Evolutionary conservation across 805 yeast species (phyloP).

Genomic region (Lachancea waltii): DNA sequence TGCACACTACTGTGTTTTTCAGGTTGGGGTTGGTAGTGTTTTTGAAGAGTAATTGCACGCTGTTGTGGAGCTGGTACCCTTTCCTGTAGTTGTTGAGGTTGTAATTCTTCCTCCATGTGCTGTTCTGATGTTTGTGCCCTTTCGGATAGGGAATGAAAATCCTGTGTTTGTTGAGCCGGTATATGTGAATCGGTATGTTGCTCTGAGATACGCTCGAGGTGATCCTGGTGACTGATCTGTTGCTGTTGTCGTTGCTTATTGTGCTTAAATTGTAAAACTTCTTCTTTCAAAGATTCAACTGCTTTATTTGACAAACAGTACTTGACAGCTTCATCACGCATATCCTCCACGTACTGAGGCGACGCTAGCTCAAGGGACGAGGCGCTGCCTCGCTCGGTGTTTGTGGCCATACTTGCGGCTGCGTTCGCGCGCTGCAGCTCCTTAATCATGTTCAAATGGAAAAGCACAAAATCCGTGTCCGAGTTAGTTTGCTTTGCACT

Average conservation of each 20-base stretch:
- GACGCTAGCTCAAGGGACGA: constrained; percentile 1
- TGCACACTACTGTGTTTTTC: too few species aligned
- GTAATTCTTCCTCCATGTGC: not conserved
- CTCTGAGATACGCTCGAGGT: not conserved
- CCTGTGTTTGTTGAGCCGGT: too few species aligned
- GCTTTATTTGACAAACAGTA: constrained; percentile 22
- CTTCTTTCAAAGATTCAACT: constrained; percentile 26
- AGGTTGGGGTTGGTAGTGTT: not conserved
- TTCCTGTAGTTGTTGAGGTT: constrained; percentile 1
- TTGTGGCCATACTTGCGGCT: constrained; percentile 6
- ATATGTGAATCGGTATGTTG: not conserved
- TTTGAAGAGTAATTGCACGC: too few species aligned
- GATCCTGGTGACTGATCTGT: not conserved
- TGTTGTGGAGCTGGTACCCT: too few species aligned
- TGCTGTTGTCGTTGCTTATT: constrained; percentile 21
- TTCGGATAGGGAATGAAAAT: too few species aligned
- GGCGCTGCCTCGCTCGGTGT: constrained; percentile 1
- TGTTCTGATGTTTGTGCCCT: not conserved
- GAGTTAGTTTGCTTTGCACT: constrained; percentile 36
- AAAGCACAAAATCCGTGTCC: constrained; percentile 29
- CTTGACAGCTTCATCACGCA: constrained; percentile 21
- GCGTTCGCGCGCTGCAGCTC: constrained; percentile 27
- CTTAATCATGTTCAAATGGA: constrained; percentile 30
- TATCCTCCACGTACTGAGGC: constrained; percentile 14
- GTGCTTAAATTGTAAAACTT: constrained; percentile 30